A percentile compares a stretch with the other conserved stretches of the same genome.
phyloP scores from a whole-genome alignment of 2,329 filamentous ascomycete genomes.

The Fusarium praegraminearum region DNA sequence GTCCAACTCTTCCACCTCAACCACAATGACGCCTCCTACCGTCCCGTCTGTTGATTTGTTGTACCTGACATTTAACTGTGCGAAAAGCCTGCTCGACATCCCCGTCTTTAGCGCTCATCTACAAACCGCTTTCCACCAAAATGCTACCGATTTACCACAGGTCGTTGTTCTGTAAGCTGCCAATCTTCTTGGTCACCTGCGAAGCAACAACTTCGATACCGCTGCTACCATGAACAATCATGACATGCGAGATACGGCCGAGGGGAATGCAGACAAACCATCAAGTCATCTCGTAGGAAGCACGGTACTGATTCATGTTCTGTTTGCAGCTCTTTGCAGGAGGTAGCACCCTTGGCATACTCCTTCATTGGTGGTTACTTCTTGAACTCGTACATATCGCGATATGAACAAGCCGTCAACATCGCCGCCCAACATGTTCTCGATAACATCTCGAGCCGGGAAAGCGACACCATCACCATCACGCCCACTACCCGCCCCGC shows the following conservation, averaged over 20 bases:
- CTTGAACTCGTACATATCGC: slow-evolving; percentile 79
- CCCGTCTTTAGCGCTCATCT: slow-evolving; percentile 78
- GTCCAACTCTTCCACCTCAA: slow-evolving; percentile 16
- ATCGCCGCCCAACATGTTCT: slow-evolving; percentile 61
- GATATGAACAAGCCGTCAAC: slow-evolving; percentile 77
- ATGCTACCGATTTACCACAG: slow-evolving; percentile 62
- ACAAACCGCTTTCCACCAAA: slow-evolving; percentile 67
- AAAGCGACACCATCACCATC: slow-evolving; percentile 15
- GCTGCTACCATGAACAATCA: slow-evolving; percentile 20
- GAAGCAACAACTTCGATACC: slow-evolving; percentile 15
- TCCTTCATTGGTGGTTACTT: slow-evolving; percentile 88
- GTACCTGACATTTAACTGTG: slow-evolving; percentile 92
- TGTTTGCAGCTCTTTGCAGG: slow-evolving; percentile 78
- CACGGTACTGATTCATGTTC: slow-evolving; percentile 42
- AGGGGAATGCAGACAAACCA: slow-evolving; percentile 8
- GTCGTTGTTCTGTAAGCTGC: slow-evolving; percentile 68
- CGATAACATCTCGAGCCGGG: slow-evolving; percentile 18
- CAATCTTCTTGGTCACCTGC: slow-evolving; percentile 28
- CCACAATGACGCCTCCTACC: slow-evolving; percentile 56
- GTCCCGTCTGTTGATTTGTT: slow-evolving; percentile 72
- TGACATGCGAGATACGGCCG: slow-evolving; percentile 12
- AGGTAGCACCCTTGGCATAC: slow-evolving; percentile 85
- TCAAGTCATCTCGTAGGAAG: slow-evolving; percentile 20
- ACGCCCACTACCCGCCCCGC: slow-evolving; percentile 39
- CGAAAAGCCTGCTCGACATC: slow-evolving; percentile 75